Evolutionary conservation across 331 rosid genomes (phyloP).

Genomic region (Saraca asoca): DNA sequence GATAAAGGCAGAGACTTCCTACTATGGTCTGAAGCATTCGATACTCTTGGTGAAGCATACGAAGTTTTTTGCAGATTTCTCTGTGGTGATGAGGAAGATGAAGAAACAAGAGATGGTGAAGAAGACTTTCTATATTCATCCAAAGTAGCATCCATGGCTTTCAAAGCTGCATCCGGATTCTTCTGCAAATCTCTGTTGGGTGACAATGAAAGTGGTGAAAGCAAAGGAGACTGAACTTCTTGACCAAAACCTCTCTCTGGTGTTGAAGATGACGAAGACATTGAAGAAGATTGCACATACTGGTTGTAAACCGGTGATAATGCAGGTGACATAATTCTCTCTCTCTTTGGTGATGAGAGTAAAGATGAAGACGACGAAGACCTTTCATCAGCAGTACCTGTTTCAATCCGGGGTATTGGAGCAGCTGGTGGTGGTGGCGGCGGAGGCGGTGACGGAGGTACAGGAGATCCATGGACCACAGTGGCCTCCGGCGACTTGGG

Average conservation of each 20-base stretch:
- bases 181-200: constrained; percentile 30
- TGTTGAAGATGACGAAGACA: constrained; percentile 48
- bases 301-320: constrained; percentile 29
- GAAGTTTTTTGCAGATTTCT: constrained; percentile 14
- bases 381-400: neutral
- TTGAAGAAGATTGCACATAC: constrained; percentile 30
- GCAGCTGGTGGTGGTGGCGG: neutral
- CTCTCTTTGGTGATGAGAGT: constrained; percentile 25
- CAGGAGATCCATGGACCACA: constrained; percentile 17
- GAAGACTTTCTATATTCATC: constrained; percentile 27
- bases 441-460: neutral
- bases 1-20: too few relatives aligned
- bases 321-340: constrained; percentile 7
- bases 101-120: neutral
- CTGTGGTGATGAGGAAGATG: constrained; percentile 12
- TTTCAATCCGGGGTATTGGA: neutral
- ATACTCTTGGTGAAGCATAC: constrained; percentile 18
- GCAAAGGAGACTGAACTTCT: constrained; percentile 40
- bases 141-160: neutral
- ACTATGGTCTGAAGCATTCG: neutral
- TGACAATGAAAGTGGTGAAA: constrained; percentile 47
- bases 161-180: constrained; percentile 27
- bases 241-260: constrained; percentile 33
- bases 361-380: constrained; percentile 24
- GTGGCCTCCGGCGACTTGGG: constrained; percentile 67